These are phyloP conservation scores for Kluyveromyces wickerhamii DNA, from an alignment of 805 yeast species.

Conservation along the genomic window DNA sequence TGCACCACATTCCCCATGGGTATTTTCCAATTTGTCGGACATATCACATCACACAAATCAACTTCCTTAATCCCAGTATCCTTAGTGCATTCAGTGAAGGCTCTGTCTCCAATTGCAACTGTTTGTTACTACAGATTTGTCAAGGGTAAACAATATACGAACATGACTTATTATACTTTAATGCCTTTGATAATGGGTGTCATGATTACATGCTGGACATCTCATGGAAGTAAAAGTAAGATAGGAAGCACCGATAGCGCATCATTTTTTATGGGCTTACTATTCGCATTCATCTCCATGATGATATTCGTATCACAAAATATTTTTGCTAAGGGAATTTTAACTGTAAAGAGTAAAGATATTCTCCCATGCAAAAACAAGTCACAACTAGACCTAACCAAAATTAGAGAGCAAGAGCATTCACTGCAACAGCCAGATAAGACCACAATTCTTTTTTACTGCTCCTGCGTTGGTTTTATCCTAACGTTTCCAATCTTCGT, in stretches of 20 bases:
- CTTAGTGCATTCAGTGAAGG: slow-evolving; percentile 88
- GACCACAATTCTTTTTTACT: slow-evolving; percentile 60
- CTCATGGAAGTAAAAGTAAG: slow-evolving; percentile 6
- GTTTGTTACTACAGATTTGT: slow-evolving; percentile 66
- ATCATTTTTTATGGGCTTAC: slow-evolving; percentile 26
- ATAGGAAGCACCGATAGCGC: slow-evolving; percentile 1
- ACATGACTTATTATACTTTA: slow-evolving; percentile 68
- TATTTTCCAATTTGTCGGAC: slow-evolving; percentile 85
- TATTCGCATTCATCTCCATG: slow-evolving; percentile 37
- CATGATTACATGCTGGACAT: slow-evolving; percentile 62
- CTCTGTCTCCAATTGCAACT: slow-evolving; percentile 82
- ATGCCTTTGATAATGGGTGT: slow-evolving; percentile 79
- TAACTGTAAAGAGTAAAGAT: slow-evolving; percentile 40
- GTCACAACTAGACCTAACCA: slow-evolving; percentile 12
- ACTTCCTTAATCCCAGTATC: slow-evolving; percentile 90
- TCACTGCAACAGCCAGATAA: slow-evolving; percentile 46
- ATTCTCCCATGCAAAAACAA: slow-evolving; percentile 17
- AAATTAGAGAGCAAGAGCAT: slow-evolving; percentile 18
- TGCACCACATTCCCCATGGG: slow-evolving; percentile 89
- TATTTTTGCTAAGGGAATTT: slow-evolving; percentile 66
- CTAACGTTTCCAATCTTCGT: slow-evolving; percentile 63
- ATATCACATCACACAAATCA: slow-evolving; percentile 86
- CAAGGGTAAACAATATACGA: slow-evolving; percentile 49
- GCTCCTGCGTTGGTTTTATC: slow-evolving; percentile 60
- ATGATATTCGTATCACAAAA: slow-evolving; percentile 68